Evolutionary conservation across 164 flowering plant species (phyloP).

Genomic region (Umbilicus rupestris): DNA sequence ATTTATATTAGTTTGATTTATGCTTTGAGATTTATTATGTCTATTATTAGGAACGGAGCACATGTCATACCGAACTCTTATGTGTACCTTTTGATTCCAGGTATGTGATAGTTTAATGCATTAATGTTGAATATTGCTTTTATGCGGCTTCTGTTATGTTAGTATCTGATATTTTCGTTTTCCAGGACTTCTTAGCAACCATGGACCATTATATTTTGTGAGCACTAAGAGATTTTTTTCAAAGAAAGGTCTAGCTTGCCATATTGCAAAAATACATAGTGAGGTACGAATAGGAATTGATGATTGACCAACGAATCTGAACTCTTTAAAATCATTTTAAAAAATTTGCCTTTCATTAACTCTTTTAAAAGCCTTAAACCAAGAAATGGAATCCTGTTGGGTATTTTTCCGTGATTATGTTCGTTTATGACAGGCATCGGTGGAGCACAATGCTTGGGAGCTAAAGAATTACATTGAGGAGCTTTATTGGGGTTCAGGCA

Average conservation of each 20-base stretch:
- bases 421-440: slow-evolving; percentile 52
- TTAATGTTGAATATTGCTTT: neutral
- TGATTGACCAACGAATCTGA: neutral
- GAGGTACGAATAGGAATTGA: slow-evolving; percentile 34
- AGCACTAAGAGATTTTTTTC: slow-evolving; percentile 66
- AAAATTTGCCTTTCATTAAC: neutral
- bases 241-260: slow-evolving; percentile 92
- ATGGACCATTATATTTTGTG: slow-evolving; percentile 77
- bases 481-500: slow-evolving; percentile 85
- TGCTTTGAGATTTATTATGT: neutral
- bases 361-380: neutral
- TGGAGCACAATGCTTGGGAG: slow-evolving; percentile 80
- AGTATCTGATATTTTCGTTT: slow-evolving; percentile 14
- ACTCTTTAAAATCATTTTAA: neutral
- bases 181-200: slow-evolving; percentile 86
- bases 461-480: slow-evolving; percentile 82
- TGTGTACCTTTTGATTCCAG: slow-evolving; percentile 84
- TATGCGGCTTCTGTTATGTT: neutral
- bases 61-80: slow-evolving; percentile 69
- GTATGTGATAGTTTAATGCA: slow-evolving; percentile 19
- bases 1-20: neutral
- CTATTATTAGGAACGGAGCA: slow-evolving; percentile 34
- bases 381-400: neutral
- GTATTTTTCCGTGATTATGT: neutral
- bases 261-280: slow-evolving; percentile 91